Conservation (phyloP, 371 early-diverging fungal genomes). For the Mortierella sp. region DNA sequence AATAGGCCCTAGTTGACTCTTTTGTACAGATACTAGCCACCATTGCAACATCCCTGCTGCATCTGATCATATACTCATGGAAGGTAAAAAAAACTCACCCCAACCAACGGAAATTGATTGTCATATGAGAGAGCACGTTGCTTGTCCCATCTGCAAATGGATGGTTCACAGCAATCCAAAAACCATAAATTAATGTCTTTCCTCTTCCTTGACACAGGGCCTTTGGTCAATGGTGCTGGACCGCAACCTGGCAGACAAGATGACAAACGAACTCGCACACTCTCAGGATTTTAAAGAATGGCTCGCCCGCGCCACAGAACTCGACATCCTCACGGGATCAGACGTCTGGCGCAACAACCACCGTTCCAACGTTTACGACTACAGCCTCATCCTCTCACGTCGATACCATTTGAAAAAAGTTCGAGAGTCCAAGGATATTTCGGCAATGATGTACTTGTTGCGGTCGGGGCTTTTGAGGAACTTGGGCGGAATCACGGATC, state of each 20-base stretch:
- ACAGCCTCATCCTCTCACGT: slow-evolving; percentile 70
- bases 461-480: slow-evolving; percentile 76
- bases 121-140: slow-evolving; percentile 17
- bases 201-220: slow-evolving; percentile 20
- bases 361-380: slow-evolving; percentile 74
- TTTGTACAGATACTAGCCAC: slow-evolving; percentile 28
- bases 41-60: slow-evolving; percentile 32
- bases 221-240: slow-evolving; percentile 43
- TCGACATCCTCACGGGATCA: slow-evolving; percentile 68
- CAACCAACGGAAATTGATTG: background rate
- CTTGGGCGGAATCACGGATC: slow-evolving; percentile 80
- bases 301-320: slow-evolving; percentile 64
- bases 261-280: slow-evolving; percentile 60
- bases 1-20: slow-evolving; percentile 12
- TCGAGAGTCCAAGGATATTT: slow-evolving; percentile 65
- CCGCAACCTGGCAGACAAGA: slow-evolving; percentile 52
- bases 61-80: slow-evolving; percentile 50
- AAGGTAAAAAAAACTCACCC: slow-evolving; percentile 27
- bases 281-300: slow-evolving; percentile 74
- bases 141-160: background rate
- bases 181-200: slow-evolving; percentile 1
- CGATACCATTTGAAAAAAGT: slow-evolving; percentile 68
- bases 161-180: background rate
- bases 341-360: slow-evolving; percentile 72
- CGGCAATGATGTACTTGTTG: slow-evolving; percentile 72